Percentiles rank a stretch among this genome's conserved stretches.
Evolutionary conservation across 768 basidiomycete genomes (phyloP).

Genomic region (Rhizopogon sp.): DNA sequence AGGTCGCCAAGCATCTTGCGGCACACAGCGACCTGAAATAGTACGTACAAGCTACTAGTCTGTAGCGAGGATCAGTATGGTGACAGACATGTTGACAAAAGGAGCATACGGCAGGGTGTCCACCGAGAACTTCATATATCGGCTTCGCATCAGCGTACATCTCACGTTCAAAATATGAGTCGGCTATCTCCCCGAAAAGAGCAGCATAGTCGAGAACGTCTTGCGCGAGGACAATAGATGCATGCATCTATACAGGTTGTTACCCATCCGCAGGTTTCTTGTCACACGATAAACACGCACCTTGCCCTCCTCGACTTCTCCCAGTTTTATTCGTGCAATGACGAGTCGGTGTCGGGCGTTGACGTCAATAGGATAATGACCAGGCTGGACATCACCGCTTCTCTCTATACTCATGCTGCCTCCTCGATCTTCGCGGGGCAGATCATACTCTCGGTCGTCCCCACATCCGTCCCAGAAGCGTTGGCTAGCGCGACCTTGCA

Average conservation of each 20-base stretch:
- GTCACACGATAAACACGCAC: slow-evolving; percentile 34
- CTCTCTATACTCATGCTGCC: slow-evolving; percentile 26
- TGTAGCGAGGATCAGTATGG: slow-evolving; percentile 20
- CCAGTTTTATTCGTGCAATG: slow-evolving; percentile 75
- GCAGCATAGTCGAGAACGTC: slow-evolving; percentile 75
- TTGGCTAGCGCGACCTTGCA: slow-evolving; percentile 76
- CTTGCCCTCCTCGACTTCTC: slow-evolving; percentile 76
- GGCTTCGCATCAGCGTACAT: slow-evolving; percentile 76
- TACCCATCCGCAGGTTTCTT: neutral
- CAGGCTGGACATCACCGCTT: slow-evolving; percentile 47
- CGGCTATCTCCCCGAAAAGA: slow-evolving; percentile 79
- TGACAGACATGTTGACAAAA: neutral
- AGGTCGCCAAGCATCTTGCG: slow-evolving; percentile 71
- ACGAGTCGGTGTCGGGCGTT: slow-evolving; percentile 83
- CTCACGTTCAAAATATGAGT: slow-evolving; percentile 73
- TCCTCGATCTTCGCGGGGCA: slow-evolving; percentile 22
- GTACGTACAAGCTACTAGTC: slow-evolving; percentile 70
- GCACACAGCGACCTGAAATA: slow-evolving; percentile 79
- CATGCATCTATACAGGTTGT: slow-evolving; percentile 56
- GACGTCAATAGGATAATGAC: slow-evolving; percentile 60
- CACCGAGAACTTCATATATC: slow-evolving; percentile 75
- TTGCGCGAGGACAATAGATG: slow-evolving; percentile 61
- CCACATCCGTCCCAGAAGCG: slow-evolving; percentile 75
- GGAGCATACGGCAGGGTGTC: slow-evolving; percentile 59
- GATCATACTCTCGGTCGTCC: slow-evolving; percentile 90